Base-by-base conservation (phyloP, 306 rosid species). In the Dalbergia oliveri region DNA sequence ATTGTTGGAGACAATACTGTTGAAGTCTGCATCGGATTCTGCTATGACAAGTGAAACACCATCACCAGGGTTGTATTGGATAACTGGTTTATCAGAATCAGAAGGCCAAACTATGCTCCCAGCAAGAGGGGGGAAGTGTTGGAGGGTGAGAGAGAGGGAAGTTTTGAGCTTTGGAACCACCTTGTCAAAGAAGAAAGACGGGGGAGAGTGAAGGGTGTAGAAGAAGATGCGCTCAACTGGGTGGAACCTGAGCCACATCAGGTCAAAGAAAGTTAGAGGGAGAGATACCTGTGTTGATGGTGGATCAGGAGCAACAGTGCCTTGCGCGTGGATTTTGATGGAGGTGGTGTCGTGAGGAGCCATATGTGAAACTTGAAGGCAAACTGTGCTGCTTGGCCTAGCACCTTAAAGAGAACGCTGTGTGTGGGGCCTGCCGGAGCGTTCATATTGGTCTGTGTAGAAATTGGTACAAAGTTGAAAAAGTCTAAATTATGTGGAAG, bases 101-200 rank as follows among this genome's bases (percentile, higher is more conserved):
- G 71, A 11, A 9, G 88, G 90, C 94, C 97, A 92, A 8, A 65
- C 31, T 6, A 90, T 59, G 1, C 69, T 85, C 0, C 91, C 91
- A 8, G 90, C 88, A 1, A 90, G 87, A 44, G 89, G 86, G 16
- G 81, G 69, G 61, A 82, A 92, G 82, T 87, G 80, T 8, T 71
- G 85, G 79, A 92, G 94, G 21, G 94, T 74, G 34, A 77, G 88
- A 15, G 93, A 85, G 80, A 90, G 97, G 4, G 91, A 87, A 45
- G 83, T 54, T 61, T 78, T 88, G 79, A 92, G 92, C 4, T 68
- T 84, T 4, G 90, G 86, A 72, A 91, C 23, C 1, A 88, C 1
- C 14, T 86, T 34, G 11, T 79, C 6, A 0, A 63, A 62, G 61
- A 82, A 44, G 50, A 69, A 66, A 12, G 77, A 13, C 15, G 84